Evolutionary conservation across 345 rosid species (phyloP), one percentile per base, ranked within the genome.

Genomic region (Hibiscus tridactylites): DNA sequence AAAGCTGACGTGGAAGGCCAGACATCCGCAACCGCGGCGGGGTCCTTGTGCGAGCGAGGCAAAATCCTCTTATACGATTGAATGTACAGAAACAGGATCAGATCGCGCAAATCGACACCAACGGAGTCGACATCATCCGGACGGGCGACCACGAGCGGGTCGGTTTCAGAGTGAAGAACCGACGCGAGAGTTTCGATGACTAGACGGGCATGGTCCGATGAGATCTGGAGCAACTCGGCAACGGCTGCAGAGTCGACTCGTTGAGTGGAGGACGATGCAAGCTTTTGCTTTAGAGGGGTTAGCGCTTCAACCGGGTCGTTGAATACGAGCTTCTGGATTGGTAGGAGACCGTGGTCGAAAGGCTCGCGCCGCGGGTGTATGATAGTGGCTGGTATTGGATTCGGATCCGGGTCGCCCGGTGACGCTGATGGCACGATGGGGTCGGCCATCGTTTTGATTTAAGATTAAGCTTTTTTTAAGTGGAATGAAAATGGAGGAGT

Each of bases 1-100:
- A 96, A 96, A 33, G 99, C 99, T 3, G 99, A 96, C 52, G 93
- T 92, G 13, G 99, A 96, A 3, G 99, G 99, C 99, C 99, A 92
- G 1, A 96, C 98, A 76, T 96, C 99, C 11, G 98, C 97, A 17
- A 96, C 93, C 2, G 99, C 78, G 1, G 94, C 98, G 6, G 98
- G 83, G 73, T 96, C 99, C 84, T 88, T 96, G 64, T 96, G 95
- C 73, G 99, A 76, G 79, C 98, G 87, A 2, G 99, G 98, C 75
- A 91, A 73, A 80, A 96, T 71, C 84, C 83, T 89, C 90, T 92
- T 96, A 74, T 92, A 96, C 29, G 99, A 96, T 74, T 96, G 99
- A 77, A 96, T 89, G 35, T 92, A 96, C 77, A 96, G 70, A 58
- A 96, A 96, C 77, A 91, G 71, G 31, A 92, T 78, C 80, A 96